Conservation (phyloP, 495 filamentous ascomycete species). For the Baudoinia panamericana region DNA sequence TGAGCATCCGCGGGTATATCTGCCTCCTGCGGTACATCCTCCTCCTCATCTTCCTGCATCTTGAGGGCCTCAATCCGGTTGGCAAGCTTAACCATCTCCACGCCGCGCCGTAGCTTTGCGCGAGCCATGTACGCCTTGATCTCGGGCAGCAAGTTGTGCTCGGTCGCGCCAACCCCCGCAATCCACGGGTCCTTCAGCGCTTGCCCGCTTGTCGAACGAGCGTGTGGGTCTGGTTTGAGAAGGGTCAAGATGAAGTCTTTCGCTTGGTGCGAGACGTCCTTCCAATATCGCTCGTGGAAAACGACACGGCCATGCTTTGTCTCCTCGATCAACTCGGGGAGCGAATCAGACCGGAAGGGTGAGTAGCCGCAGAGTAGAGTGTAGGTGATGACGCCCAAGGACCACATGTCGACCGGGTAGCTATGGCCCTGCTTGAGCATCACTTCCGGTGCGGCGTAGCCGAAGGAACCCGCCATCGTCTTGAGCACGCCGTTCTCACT, state of each 20-base stretch:
- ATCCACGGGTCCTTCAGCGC: constrained; percentile 83
- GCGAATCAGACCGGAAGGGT: constrained; percentile 87
- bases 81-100: constrained; percentile 90
- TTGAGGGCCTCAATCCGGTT: constrained; percentile 96
- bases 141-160: constrained; percentile 94
- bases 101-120: constrained; percentile 78
- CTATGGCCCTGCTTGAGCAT: constrained; percentile 97
- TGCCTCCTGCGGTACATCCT: constrained; percentile 51
- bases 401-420: constrained; percentile 99
- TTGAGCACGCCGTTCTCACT: constrained; percentile 79
- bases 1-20: constrained; percentile 47
- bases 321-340: constrained; percentile 90
- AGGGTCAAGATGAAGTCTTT: constrained; percentile 86
- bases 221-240: constrained; percentile 62
- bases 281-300: constrained; percentile 98
- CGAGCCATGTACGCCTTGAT: constrained; percentile 90
- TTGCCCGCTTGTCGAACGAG: constrained; percentile 67
- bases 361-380: constrained; percentile 98
- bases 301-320: constrained; percentile 78
- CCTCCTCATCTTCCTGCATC: constrained; percentile 84
- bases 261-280: constrained; percentile 87
- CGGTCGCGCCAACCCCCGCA: constrained; percentile 74
- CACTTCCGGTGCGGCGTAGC: constrained; percentile 94
- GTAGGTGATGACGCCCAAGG: constrained; percentile 95
- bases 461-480: constrained; percentile 98